Evolutionary conservation across 305 asterid species (phyloP), one percentile per base, ranked within the genome.

Genomic region (Nicotiana rustica): DNA sequence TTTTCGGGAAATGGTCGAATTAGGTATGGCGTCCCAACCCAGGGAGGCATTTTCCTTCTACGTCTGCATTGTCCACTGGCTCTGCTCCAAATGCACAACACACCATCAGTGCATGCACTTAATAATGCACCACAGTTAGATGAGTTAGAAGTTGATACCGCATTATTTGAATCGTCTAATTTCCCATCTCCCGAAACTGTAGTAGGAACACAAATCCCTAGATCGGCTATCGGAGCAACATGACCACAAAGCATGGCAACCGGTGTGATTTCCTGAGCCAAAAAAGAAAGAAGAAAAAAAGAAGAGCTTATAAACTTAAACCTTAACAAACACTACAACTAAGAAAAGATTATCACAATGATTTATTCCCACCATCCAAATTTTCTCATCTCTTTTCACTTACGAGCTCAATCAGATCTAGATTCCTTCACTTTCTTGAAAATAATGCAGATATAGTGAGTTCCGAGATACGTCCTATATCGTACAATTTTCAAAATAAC

Each of bases 171-270:
- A 69, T 89, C 86, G 80, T 79, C 69, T 82, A 81, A 82, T 61
- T 84, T 88, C 67, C 86, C 91, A 83, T 88, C 87, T 78, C 87
- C 96, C 59, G 93, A 85, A 85, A 85, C 90, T 86, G 93, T 90
- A 61, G 88, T 84, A 38, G 98, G 98, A 87, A 85, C 90, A 89
- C 98, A 96, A 69, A 92, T 89, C 81, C 87, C 98, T 61, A 96
- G 88, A 88, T 93, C 98, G n/a, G 93, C 92, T 78, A 96, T 90
- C 2, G 97, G 87, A 64, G 98, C 90, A 82, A 95, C 88, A 89
- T 96, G 99, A 75, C 99, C 99, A 82, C 98, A 96, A 85, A 96
- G 87, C 95, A 96, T 86, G 1, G 99, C 97, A 85, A 93, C 88
- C 41, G 99, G 98, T 91, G 89, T 91, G 78, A 89, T 88, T 85